phyloP scores from a whole-genome alignment of 202 grass and related monocot species.

The Carex sylvatica region DNA sequence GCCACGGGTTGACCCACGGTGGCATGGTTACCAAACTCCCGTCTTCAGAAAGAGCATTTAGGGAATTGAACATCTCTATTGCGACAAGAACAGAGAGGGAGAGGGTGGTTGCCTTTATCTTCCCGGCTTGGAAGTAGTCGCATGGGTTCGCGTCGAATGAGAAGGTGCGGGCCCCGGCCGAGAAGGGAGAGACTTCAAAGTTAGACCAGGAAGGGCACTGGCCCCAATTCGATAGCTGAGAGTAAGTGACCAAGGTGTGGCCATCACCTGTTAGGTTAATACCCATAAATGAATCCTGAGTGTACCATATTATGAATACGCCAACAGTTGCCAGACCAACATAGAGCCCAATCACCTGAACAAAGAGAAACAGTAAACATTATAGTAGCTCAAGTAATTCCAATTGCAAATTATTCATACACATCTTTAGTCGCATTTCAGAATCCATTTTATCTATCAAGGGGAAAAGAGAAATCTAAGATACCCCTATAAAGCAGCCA shows the following conservation, averaged over 20 bases:
- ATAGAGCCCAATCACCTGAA: constrained; percentile 92
- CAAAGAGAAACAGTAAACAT: constrained; percentile 12
- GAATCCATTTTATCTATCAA: background rate
- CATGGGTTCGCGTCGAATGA: constrained; percentile 65
- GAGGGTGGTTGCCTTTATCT: constrained; percentile 89
- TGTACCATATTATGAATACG: constrained; percentile 94
- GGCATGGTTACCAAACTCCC: constrained; percentile 94
- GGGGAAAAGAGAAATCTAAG: background rate
- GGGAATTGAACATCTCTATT: constrained; percentile 99
- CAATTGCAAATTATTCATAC: background rate
- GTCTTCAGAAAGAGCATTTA: constrained; percentile 92
- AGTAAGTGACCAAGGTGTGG: constrained; percentile 78
- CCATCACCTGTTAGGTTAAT: constrained; percentile 84
- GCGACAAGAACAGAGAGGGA: constrained; percentile 87
- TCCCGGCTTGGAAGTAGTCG: constrained; percentile 85
- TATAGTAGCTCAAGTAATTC: background rate
- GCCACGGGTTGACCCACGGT: constrained; percentile 95
- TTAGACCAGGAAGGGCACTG: constrained; percentile 75
- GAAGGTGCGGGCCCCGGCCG: constrained; percentile 54
- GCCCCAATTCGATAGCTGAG: constrained; percentile 92
- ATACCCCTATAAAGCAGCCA: background rate
- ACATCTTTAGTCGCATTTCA: constrained; percentile 1
- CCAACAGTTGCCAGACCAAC: constrained; percentile 91
- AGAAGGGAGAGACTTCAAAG: constrained; percentile 74
- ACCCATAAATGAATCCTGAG: constrained; percentile 83